Evolutionary conservation across 2,329 filamentous ascomycete genomes (phyloP), one percentile per base, ranked within the genome.

Genomic region (Sporothrix humicola): DNA sequence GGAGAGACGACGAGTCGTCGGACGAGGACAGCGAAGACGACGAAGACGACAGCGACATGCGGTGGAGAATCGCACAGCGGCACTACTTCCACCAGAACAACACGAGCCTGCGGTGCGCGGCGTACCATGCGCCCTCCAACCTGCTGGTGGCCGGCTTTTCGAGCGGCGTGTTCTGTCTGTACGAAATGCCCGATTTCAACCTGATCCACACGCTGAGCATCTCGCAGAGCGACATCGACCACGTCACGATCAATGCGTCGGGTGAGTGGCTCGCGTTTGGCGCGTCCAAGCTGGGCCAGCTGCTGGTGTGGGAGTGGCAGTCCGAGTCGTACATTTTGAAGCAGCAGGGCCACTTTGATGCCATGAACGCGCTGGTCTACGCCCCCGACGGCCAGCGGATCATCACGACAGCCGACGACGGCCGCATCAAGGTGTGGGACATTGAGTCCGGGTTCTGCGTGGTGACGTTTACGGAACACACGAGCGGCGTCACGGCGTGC

Each of bases 261-360:
- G 96, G 96, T 71, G 95, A 98, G 83, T 99, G 96, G 96, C 85
- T 99, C 26, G 97, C 97, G 0, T 98, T 99, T 81, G 96, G 95
- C 15, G 96, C 97, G 0, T 97, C 96, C 1, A 97, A 97, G 79
- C 87, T 97, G 5, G 97, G 97, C 0, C 96, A 99, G 80, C 86
- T 99, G n/a, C 85, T 99, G 3, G 96, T 99, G 3, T 99, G 96
- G 96, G 96, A 99, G 81, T 99, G 97, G 95, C 95, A 98, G 81
- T 99, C 96, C 0, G 97, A 99, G 82, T 98, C 95, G 6, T 99
- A 99, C 82, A 97, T 99, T 74, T 85, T 99, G 66, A 99, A 99
- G 83, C 96, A 99, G 80, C 96, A 98, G 82, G 96, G 95, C 0
- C 96, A 99, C 82, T 95, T 97, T 77, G 96, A 99, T 81, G 92